These are phyloP conservation scores for Penicillium bialowiezense DNA, from an alignment of 495 filamentous ascomycete genomes.

Conservation along the genomic window DNA sequence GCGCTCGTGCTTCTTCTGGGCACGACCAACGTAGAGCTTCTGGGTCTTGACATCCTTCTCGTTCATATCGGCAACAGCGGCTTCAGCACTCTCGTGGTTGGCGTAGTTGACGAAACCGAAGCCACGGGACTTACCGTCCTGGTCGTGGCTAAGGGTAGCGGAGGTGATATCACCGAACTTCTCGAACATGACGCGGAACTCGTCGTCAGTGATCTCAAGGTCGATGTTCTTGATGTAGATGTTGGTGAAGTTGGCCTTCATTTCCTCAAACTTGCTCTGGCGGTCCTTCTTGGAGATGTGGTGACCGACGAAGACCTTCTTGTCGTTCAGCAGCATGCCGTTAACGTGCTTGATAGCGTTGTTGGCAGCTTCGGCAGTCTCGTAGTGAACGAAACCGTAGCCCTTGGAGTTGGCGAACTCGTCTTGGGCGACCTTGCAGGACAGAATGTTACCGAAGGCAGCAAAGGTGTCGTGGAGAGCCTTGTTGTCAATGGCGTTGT, in stretches of 20 bases:
- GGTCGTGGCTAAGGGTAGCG: conserved; percentile 86
- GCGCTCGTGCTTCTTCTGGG: conserved; percentile 99
- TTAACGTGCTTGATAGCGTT: conserved; percentile 99
- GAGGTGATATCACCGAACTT: conserved; percentile 92
- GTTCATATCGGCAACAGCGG: conserved; percentile 89
- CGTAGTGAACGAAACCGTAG: conserved; percentile 99
- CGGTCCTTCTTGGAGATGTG: conserved; percentile 99
- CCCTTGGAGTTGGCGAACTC: conserved; percentile 95
- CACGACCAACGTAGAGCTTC: conserved; percentile 95
- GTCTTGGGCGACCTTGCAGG: conserved; percentile 99
- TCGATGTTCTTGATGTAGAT: conserved; percentile 99
- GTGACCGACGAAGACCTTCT: conserved; percentile 99
- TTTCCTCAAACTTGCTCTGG: conserved; percentile 99
- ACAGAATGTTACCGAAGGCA: conserved; percentile 97
- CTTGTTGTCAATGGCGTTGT: conserved; percentile 99
- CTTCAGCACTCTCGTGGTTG: conserved; percentile 81
- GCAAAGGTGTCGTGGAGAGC: conserved; percentile 99
- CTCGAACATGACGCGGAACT: conserved; percentile 92
- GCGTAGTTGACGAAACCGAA: conserved; percentile 99
- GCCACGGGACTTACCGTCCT: conserved; percentile 89
- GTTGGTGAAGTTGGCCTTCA: conserved; percentile 99
- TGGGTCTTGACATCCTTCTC: conserved; percentile 88
- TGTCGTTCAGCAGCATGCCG: conserved; percentile 99
- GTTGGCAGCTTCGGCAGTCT: conserved; percentile 95
- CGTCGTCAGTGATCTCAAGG: conserved; percentile 80